Evolutionary conservation across 2,329 filamentous ascomycete species (phyloP), one percentile per base, ranked within the genome.

Genomic region (Diplodia sapinea): DNA sequence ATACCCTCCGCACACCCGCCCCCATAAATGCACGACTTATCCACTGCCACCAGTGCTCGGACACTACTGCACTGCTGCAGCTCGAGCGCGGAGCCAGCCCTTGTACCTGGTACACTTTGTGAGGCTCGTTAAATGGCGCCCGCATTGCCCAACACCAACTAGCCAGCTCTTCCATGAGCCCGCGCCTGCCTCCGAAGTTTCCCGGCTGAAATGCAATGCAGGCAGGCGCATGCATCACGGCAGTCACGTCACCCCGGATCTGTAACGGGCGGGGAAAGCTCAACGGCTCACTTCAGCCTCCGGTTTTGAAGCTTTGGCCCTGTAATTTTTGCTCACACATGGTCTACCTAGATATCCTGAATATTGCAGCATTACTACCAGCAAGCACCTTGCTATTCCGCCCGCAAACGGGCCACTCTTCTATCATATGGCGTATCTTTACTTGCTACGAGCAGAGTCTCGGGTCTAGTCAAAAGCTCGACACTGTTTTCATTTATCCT

Each of bases 141-240:
- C 8, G 43, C 43, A 20, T 47, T 13, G 8, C 43, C 43, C n/a
- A 47, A 47, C 43, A 20, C 20, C 43, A 47, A 9, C 43, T 11
- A 8, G 26, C 36, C 55, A 57, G 17, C 55, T 38, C 52, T 56
- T 56, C 52, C 29, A 20, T 56, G 52, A 29, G 23, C 55, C n/a
- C 33, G 33, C 55, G 12, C 26, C 7, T 38, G 36, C 36, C 36
- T 38, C 36, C 33, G 13, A 26, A 13, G 17, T 59, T 40, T 43
- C 33, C 43, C 36, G 12, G n/a, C 36, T 38, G 36, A 38, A 36
- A 38, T 38, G 36, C 36, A 38, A 8, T 43, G 13, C 55, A 47
- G 17, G 43, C n/a, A 43, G 40, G 40, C 40, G 40, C 40, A 6
- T 15, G 40, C 40, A 43, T 17, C 40, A 43, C 15, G 15, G 38